Conservation (phyloP, 441 rosid species). For the Adansonia rubrostipa region DNA sequence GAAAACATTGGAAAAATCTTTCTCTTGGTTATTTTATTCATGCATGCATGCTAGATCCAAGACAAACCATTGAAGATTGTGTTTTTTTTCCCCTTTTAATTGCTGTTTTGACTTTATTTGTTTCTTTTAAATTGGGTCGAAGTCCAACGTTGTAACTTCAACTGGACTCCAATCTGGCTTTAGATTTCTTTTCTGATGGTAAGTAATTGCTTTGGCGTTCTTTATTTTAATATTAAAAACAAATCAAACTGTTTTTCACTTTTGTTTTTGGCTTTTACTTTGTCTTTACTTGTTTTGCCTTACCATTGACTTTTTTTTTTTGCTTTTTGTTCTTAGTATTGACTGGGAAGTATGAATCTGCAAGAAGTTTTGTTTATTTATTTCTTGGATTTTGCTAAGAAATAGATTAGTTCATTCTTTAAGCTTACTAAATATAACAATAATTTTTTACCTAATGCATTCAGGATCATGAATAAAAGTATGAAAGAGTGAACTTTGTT, state of each 20-base stretch:
- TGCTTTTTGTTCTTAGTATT: no score
- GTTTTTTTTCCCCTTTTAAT: neutral
- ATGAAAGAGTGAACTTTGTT: no score
- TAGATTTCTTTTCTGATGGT: conserved; percentile 8
- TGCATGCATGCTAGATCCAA: conserved; percentile 32
- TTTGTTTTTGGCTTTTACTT: neutral
- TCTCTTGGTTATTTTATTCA: conserved; percentile 7
- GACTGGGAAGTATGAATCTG: no score
- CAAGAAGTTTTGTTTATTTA: no score
- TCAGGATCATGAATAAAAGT: no score
- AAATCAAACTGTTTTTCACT: neutral
- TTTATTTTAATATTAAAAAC: neutral
- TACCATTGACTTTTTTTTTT: no score
- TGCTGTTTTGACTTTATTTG: neutral
- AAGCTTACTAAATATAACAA: no score
- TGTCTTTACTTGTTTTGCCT: no score
- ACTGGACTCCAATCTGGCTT: neutral
- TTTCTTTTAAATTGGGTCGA: neutral
- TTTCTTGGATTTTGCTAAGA: no score
- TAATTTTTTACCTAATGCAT: no score
- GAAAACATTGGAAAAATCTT: conserved; percentile 2
- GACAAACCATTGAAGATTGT: conserved; percentile 19
- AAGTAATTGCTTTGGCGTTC: conserved; percentile 12
- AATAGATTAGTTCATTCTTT: no score
- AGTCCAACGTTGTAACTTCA: neutral